Conservation (phyloP, 2,329 filamentous ascomycete genomes). For the Juglanconis oblonga region DNA sequence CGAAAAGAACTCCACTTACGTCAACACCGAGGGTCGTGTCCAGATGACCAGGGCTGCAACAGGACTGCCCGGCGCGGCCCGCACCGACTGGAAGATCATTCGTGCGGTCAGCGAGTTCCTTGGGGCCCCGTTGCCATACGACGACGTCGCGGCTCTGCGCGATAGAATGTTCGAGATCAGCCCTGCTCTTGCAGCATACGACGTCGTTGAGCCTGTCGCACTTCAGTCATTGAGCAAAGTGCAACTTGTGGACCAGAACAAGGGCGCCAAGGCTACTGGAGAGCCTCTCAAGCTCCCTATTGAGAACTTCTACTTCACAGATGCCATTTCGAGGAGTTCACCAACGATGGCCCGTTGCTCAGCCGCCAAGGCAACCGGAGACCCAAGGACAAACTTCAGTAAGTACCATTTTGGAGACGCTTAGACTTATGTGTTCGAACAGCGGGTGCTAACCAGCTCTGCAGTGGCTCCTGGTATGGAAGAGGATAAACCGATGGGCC, state of each 20-base stretch:
- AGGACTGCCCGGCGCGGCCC: slow-evolving; percentile 80
- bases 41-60: slow-evolving; percentile 92
- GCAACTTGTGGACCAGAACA: slow-evolving; percentile 94
- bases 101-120: slow-evolving; percentile 91
- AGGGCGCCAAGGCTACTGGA: slow-evolving; percentile 73
- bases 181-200: slow-evolving; percentile 84
- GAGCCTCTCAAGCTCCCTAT: slow-evolving; percentile 78
- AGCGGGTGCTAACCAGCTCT: background rate
- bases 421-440: too few relatives aligned
- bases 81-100: slow-evolving; percentile 99
- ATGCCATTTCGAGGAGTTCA: slow-evolving; percentile 93
- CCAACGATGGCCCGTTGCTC: slow-evolving; percentile 98
- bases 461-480: slow-evolving; percentile 64
- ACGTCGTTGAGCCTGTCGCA: slow-evolving; percentile 80
- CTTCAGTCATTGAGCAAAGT: slow-evolving; percentile 80
- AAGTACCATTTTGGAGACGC: background rate
- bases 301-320: slow-evolving; percentile 98
- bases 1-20: slow-evolving; percentile 91
- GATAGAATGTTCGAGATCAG: slow-evolving; percentile 96
- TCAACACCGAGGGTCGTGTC: slow-evolving; percentile 96
- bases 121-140: slow-evolving; percentile 81
- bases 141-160: slow-evolving; percentile 83
- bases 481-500: slow-evolving; percentile 60
- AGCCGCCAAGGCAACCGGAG: slow-evolving; percentile 80
- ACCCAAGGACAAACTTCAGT: slow-evolving; percentile 72